Evolutionary conservation across 106 monocot genomes (phyloP), one percentile per base, ranked within the genome.

Genomic region (Dioscorea alata): DNA sequence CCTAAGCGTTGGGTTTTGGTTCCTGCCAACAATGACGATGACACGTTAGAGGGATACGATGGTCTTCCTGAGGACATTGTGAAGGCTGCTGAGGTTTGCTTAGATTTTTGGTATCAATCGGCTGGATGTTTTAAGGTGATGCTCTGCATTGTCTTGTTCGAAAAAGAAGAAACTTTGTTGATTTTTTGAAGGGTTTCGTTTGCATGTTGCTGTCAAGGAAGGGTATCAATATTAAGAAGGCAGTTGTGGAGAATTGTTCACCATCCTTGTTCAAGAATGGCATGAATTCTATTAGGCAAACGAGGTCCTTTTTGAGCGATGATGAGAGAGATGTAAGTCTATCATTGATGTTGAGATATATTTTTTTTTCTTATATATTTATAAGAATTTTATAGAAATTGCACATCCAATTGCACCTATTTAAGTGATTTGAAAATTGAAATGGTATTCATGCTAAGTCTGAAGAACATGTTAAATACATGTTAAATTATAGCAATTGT

Each of bases 181-280:
- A 33, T 13, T 73, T 18, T 16, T 71, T 72, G 2, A 0, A 5
- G 6, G 42, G 42, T 42, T 6, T 42, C 4, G 42, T 6, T 5
- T 42, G 58, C 56, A 97, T 92, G 68, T 83, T 74, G 68, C 76
- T 97, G 21, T 48, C 78, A 13, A 92, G 73, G 74, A 86, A 82
- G 67, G 74, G n/a, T n/a, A n/a, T n/a, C n/a, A n/a, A 92, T 73
- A 50, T 97, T 50, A n/a, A n/a, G n/a, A 60, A 84, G 71, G 79
- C 75, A 34, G 23, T 97, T 35, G 89, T 89, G 74, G 74, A 80
- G 51, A 92, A 80, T 33, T 82, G 69, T 12, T 78, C 81, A 1
- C 92, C 96, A 3, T 80, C 68, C 69, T 63, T 92, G 72, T 97
- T 97, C 60, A 89, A 79, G 72, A 75, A 87, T 77, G 89, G 82